phyloP scores from a whole-genome alignment of 1,284 basidiomycete species.

The Mycosarcoma mackinlayi region DNA sequence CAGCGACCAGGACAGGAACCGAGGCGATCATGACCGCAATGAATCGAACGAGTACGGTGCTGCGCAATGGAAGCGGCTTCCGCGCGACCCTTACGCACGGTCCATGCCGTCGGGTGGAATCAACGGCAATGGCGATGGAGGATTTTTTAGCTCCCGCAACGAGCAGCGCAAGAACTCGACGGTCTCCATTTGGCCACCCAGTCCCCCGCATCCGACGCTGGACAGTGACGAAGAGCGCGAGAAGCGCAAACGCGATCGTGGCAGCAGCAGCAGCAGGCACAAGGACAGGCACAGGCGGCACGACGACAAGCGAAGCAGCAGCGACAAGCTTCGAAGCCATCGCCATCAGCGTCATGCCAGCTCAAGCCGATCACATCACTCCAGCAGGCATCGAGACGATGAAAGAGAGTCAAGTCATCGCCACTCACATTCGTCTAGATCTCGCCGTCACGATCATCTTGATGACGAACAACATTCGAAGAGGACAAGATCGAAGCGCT shows the following conservation, averaged over 20 bases:
- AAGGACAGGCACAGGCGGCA: slow-evolving; percentile 20
- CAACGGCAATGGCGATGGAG: slow-evolving; percentile 14
- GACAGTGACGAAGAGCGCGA: slow-evolving; percentile 53
- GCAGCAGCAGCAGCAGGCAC: slow-evolving; percentile 22
- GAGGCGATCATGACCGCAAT: background rate
- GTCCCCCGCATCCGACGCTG: slow-evolving; percentile 42
- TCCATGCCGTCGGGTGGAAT: slow-evolving; percentile 13
- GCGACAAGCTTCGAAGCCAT: slow-evolving; percentile 27
- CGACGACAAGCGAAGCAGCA: slow-evolving; percentile 17
- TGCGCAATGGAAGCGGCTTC: slow-evolving; percentile 41
- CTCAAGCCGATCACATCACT: slow-evolving; percentile 18
- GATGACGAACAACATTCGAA: slow-evolving; percentile 12
- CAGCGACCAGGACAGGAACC: background rate
- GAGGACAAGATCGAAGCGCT: slow-evolving; percentile 18
- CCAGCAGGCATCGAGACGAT: slow-evolving; percentile 25
- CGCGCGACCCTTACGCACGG: slow-evolving; percentile 45
- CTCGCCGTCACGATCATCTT: slow-evolving; percentile 6
- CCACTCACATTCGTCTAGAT: slow-evolving; percentile 21
- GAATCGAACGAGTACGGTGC: slow-evolving; percentile 31
- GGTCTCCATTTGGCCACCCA: slow-evolving; percentile 56
- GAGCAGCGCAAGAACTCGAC: slow-evolving; percentile 54
- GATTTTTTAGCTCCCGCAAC: slow-evolving; percentile 49
- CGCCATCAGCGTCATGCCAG: slow-evolving; percentile 28
- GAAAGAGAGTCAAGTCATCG: slow-evolving; percentile 20
- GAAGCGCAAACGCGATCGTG: slow-evolving; percentile 24